phyloP scores from a whole-genome alignment of 1,139 yeast species.

The Candida sp. region DNA sequence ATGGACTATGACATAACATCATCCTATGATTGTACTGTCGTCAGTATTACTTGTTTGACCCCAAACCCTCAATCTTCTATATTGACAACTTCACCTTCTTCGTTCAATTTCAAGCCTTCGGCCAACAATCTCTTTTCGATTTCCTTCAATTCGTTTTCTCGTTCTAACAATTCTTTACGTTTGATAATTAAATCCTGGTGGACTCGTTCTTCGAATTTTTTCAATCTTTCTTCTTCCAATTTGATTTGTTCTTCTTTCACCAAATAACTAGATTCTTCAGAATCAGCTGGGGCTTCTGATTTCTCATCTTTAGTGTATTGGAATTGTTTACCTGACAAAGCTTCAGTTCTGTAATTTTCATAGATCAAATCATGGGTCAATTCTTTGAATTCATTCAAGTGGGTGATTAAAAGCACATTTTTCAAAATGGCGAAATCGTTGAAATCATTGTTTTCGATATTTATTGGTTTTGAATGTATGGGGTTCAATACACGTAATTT shows the following conservation, averaged over 20 bases:
- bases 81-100: slow-evolving; percentile 40
- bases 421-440: slow-evolving; percentile 67
- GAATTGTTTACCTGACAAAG: slow-evolving; percentile 47
- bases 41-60: too few relatives aligned
- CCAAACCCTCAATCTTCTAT: slow-evolving; percentile 8
- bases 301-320: slow-evolving; percentile 21
- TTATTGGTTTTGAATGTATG: slow-evolving; percentile 34
- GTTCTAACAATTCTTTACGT: slow-evolving; percentile 77
- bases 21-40: too few relatives aligned
- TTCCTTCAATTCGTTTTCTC: slow-evolving; percentile 85
- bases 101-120: slow-evolving; percentile 47
- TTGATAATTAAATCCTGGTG: slow-evolving; percentile 85
- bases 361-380: slow-evolving; percentile 64
- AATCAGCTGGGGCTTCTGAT: background rate
- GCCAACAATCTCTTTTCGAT: slow-evolving; percentile 72
- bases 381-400: slow-evolving; percentile 72
- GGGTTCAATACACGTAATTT: slow-evolving; percentile 39
- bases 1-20: too few relatives aligned
- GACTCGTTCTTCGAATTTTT: slow-evolving; percentile 80
- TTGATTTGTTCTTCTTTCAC: slow-evolving; percentile 80
- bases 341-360: slow-evolving; percentile 72
- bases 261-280: slow-evolving; percentile 44
- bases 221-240: slow-evolving; percentile 75
- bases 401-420: slow-evolving; percentile 71
- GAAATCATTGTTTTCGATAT: slow-evolving; percentile 52